phyloP scores from a whole-genome alignment of 306 rosid genomes.

The Cicer chorassanicum region DNA sequence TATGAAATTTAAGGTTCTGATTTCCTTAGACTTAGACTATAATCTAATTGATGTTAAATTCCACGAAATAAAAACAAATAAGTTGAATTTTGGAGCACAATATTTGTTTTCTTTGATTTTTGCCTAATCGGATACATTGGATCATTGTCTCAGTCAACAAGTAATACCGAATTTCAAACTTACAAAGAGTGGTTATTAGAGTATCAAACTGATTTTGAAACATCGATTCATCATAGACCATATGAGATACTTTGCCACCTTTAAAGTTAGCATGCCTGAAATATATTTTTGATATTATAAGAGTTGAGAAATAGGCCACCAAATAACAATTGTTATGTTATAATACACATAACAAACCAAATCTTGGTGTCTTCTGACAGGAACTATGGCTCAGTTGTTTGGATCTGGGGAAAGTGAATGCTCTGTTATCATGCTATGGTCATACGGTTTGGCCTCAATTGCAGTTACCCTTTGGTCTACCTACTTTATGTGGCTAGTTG shows the following conservation, averaged over 20 bases:
- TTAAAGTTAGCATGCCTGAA: too few relatives aligned
- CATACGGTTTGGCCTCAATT: conserved; percentile 70
- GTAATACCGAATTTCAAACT: too few relatives aligned
- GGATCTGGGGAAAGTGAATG: conserved; percentile 75
- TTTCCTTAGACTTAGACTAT: too few relatives aligned
- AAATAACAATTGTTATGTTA: neutral
- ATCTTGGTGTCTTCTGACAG: conserved; percentile 46
- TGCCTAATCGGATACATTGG: too few relatives aligned
- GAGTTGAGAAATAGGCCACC: too few relatives aligned
- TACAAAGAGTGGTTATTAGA: neutral
- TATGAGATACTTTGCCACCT: neutral
- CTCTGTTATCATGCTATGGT: conserved; percentile 76
- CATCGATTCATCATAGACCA: neutral
- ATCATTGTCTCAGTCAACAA: too few relatives aligned
- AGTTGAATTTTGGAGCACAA: too few relatives aligned
- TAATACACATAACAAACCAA: neutral
- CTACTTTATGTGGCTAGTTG: conserved; percentile 72
- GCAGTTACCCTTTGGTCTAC: conserved; percentile 86
- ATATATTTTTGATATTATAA: too few relatives aligned
- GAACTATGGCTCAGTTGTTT: conserved; percentile 78
- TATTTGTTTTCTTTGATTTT: too few relatives aligned
- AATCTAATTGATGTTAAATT: too few relatives aligned
- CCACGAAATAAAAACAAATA: too few relatives aligned
- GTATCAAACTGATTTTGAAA: neutral
- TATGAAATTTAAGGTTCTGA: neutral